phyloP scores from a whole-genome alignment of 2,329 filamentous ascomycete species.

The Hymenoscyphus fructigenus region DNA sequence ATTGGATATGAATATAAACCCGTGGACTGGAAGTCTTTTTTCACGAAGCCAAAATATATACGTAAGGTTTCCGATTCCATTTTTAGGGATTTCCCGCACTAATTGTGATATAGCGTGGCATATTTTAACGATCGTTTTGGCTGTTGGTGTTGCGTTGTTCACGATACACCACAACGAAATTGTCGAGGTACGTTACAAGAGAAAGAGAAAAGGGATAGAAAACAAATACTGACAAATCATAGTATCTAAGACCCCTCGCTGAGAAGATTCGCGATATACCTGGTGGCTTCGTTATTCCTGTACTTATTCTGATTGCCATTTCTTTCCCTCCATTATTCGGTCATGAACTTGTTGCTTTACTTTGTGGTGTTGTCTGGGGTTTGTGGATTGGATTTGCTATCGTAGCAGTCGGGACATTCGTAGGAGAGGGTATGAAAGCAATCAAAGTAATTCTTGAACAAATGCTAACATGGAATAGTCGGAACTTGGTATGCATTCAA shows the following conservation, averaged over 20 bases:
- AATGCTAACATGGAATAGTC: conserved; percentile 14
- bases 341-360: conserved; percentile 43
- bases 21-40: conserved; percentile 39
- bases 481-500: conserved; percentile 45
- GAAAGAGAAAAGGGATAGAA: too few relatives aligned
- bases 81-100: conserved; percentile 1
- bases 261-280: conserved; percentile 41
- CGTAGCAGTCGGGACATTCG: conserved; percentile 43
- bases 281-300: conserved; percentile 43
- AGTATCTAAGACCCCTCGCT: conserved; percentile 38
- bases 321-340: conserved; percentile 45
- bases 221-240: conserved; percentile 23
- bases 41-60: conserved; percentile 39
- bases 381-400: conserved; percentile 44
- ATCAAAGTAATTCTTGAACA: not conserved
- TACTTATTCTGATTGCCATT: conserved; percentile 41
- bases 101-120: conserved; percentile 27
- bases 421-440: conserved; percentile 39
- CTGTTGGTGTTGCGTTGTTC: conserved; percentile 37
- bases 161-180: conserved; percentile 42
- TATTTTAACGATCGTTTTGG: conserved; percentile 35
- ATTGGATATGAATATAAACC: conserved; percentile 39
- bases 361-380: conserved; percentile 44
- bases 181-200: conserved; percentile 35
- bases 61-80: conserved; percentile 19